A percentile compares a stretch with the other conserved stretches of the same genome.
These are phyloP conservation scores for Myxozyma sirexii DNA, from an alignment of 805 yeast genomes.

Conservation along the genomic window DNA sequence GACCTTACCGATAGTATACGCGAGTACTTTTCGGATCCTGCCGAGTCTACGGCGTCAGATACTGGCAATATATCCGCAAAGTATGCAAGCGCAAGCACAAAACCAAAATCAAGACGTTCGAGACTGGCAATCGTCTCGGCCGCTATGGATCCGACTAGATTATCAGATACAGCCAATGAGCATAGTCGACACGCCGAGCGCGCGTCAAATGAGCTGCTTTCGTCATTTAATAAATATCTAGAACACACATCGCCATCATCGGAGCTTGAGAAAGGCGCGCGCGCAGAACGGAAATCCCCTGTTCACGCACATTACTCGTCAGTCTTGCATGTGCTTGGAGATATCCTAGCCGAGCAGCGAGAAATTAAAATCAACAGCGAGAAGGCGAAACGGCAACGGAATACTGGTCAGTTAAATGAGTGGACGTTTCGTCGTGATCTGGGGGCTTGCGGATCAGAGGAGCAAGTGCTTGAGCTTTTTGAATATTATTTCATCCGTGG, in stretches of 20 bases:
- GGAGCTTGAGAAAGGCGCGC: neutral
- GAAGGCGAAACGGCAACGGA: no score
- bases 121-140: neutral
- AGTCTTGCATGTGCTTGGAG: constrained; percentile 4
- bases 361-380: no score
- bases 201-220: neutral
- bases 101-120: neutral
- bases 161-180: neutral
- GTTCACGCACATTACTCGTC: constrained; percentile 15
- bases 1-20: no score
- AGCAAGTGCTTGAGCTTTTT: constrained; percentile 14
- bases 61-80: no score
- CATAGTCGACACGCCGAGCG: neutral
- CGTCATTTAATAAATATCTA: constrained; percentile 10
- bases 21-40: no score
- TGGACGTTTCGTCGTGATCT: no score
- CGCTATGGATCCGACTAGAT: constrained; percentile 7
- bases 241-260: constrained; percentile 16
- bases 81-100: no score
- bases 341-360: neutral
- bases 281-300: constrained; percentile 11
- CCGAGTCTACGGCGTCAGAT: no score
- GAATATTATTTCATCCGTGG: constrained; percentile 21
- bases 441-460: constrained; percentile 12
- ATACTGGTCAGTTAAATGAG: no score